Conservation (phyloP, 441 rosid genomes). For the Gossypium davidsonii region DNA sequence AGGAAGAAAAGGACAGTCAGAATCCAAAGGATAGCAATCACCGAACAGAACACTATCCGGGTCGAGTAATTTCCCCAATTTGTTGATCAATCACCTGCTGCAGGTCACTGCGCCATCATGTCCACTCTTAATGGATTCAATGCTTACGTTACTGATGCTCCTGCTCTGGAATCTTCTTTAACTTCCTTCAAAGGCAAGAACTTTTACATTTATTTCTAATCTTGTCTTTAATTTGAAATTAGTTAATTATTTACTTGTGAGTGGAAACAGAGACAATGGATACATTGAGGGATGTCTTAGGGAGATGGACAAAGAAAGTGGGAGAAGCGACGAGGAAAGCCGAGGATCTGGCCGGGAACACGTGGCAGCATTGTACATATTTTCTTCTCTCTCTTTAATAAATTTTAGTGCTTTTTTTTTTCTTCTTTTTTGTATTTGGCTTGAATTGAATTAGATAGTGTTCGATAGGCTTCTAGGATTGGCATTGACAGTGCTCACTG, state of each 20-base stretch:
- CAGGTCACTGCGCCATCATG: constrained; percentile 19
- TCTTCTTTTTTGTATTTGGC: neutral
- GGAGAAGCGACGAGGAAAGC: constrained; percentile 79
- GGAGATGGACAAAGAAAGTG: constrained; percentile 71
- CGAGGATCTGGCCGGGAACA: constrained; percentile 87
- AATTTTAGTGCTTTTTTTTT: neutral
- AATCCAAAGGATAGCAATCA: constrained; percentile 20
- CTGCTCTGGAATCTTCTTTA: constrained; percentile 30
- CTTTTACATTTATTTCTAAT: neutral
- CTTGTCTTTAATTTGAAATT: neutral
- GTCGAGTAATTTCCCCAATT: constrained; percentile 65
- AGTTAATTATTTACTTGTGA: neutral
- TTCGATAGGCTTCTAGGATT: neutral
- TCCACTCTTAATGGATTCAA: constrained; percentile 37
- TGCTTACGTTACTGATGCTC: constrained; percentile 45
- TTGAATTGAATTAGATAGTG: neutral
- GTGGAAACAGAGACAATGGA: constrained; percentile 48
- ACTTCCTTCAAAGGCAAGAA: constrained; percentile 29
- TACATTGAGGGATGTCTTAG: constrained; percentile 52
- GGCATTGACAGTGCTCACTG: neutral
- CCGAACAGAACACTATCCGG: constrained; percentile 30
- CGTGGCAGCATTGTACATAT: constrained; percentile 81
- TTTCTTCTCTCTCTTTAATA: neutral
- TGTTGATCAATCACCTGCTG: constrained; percentile 48
- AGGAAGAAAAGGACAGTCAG: constrained; percentile 6